These are phyloP conservation scores for Trichomonas vaginalis DNA, from an alignment of 208 protist species.

Conservation along the genomic window DNA sequence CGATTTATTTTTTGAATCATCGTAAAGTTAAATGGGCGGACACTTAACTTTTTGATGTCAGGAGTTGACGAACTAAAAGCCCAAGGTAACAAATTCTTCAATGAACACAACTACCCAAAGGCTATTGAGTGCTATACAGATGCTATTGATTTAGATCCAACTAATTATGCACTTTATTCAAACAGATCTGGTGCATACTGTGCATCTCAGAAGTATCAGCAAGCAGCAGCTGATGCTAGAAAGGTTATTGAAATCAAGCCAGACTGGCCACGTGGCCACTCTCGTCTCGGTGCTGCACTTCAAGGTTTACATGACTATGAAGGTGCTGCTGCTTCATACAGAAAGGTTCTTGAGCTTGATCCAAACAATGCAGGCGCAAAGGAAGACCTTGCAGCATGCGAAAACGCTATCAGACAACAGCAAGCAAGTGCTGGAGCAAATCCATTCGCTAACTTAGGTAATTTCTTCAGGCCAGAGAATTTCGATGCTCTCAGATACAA, in stretches of 20 bases:
- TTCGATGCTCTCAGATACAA: not conserved
- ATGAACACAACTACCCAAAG: not conserved
- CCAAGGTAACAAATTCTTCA: not conserved
- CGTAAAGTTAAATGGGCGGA: not conserved
- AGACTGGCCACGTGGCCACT: not conserved
- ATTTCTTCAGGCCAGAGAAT: not conserved
- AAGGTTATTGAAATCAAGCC: not conserved
- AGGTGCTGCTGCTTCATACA: not conserved
- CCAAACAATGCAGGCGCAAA: not conserved
- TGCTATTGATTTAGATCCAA: not conserved
- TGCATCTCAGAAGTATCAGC: not conserved
- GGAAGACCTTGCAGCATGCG: not conserved
- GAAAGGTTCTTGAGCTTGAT: not conserved
- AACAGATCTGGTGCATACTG: slow-evolving; percentile 21
- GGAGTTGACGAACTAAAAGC: not conserved
- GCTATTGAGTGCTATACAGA: not conserved
- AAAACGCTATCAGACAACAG: not conserved
- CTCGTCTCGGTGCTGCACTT: not conserved
- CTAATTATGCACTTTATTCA: slow-evolving; percentile 17
- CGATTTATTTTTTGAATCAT: no score
- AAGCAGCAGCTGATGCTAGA: not conserved
- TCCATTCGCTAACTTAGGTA: not conserved
- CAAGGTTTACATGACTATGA: not conserved
- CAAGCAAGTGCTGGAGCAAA: not conserved
- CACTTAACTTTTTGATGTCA: not conserved